Percentiles rank a stretch among this genome's conserved stretches.
phyloP scores from a whole-genome alignment of 1,139 yeast genomes.

The Debaryomyces sp. region DNA sequence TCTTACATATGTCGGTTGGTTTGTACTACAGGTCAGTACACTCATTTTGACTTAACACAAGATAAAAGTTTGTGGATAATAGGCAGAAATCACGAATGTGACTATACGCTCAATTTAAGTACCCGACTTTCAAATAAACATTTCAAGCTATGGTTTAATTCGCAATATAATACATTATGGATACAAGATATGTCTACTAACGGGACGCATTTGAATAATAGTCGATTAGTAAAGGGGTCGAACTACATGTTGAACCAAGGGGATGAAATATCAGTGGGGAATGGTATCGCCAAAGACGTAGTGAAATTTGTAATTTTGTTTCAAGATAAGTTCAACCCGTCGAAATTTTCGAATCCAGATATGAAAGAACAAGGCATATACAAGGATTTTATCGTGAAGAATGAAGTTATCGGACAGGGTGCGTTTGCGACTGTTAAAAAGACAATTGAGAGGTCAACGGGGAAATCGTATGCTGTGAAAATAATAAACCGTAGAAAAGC shows the following conservation, averaged over 20 bases:
- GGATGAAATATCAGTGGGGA: slow-evolving; percentile 87
- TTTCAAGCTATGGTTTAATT: slow-evolving; percentile 67
- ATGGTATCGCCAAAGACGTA: slow-evolving; percentile 82
- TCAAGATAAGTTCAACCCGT: slow-evolving; percentile 43
- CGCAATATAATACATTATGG: slow-evolving; percentile 58
- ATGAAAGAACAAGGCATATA: slow-evolving; percentile 55
- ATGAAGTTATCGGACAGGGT: slow-evolving; percentile 90
- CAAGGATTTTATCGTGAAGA: slow-evolving; percentile 75
- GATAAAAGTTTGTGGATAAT: slow-evolving; percentile 65
- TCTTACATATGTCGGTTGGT: slow-evolving; percentile 51
- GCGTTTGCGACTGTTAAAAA: slow-evolving; percentile 96
- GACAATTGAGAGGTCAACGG: slow-evolving; percentile 83
- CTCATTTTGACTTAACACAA: slow-evolving; percentile 41
- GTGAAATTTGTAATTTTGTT: slow-evolving; percentile 73
- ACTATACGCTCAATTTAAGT: slow-evolving; percentile 58
- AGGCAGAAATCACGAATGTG: slow-evolving; percentile 76
- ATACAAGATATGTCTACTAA: slow-evolving; percentile 79
- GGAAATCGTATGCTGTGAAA: slow-evolving; percentile 86
- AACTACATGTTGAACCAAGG: slow-evolving; percentile 87
- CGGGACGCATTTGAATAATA: slow-evolving; percentile 85
- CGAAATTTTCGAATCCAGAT: slow-evolving; percentile 24
- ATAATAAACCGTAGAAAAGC: slow-evolving; percentile 84
- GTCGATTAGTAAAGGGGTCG: slow-evolving; percentile 72
- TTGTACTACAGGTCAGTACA: slow-evolving; percentile 68
- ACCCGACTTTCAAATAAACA: slow-evolving; percentile 78